Evolutionary conservation across 179 eudicot genomes (phyloP).

Genomic region (Silene noctiflora): DNA sequence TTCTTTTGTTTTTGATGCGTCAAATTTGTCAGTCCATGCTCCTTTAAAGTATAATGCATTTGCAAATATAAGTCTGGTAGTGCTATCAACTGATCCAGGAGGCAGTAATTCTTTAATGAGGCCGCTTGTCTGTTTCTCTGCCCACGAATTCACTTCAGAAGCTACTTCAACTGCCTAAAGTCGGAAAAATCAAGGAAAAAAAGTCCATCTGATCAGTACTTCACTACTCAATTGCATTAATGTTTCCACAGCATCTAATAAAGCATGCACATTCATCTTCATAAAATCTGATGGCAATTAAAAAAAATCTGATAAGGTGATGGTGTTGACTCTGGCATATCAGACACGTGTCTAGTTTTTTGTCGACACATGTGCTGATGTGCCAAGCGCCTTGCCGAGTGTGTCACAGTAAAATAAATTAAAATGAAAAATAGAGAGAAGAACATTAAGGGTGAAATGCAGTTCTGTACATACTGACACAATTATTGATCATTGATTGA

Average conservation of each 20-base stretch:
- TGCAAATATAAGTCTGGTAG: slow-evolving; percentile 64
- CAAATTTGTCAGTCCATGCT: slow-evolving; percentile 59
- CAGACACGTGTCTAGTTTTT: too few relatives aligned
- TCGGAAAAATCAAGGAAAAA: background rate
- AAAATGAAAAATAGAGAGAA: too few relatives aligned
- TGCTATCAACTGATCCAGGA: slow-evolving; percentile 48
- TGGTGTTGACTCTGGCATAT: too few relatives aligned
- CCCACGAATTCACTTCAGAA: slow-evolving; percentile 70
- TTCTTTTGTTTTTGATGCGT: slow-evolving; percentile 57
- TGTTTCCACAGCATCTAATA: background rate
- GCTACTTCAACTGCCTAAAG: slow-evolving; percentile 57
- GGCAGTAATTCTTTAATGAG: slow-evolving; percentile 63
- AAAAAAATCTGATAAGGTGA: too few relatives aligned
- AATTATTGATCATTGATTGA: too few relatives aligned
- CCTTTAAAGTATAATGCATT: slow-evolving; percentile 84
- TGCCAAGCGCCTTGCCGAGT: too few relatives aligned
- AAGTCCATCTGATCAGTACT: background rate
- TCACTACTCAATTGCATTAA: background rate
- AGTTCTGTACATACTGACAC: too few relatives aligned
- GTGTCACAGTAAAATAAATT: too few relatives aligned
- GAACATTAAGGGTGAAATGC: too few relatives aligned
- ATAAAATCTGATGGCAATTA: background rate
- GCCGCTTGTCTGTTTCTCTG: slow-evolving; percentile 64
- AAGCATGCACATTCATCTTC: background rate
- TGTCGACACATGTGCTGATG: too few relatives aligned